Evolutionary conservation across 2,329 filamentous ascomycete species (phyloP).

Genomic region (Trichophyton simii): DNA sequence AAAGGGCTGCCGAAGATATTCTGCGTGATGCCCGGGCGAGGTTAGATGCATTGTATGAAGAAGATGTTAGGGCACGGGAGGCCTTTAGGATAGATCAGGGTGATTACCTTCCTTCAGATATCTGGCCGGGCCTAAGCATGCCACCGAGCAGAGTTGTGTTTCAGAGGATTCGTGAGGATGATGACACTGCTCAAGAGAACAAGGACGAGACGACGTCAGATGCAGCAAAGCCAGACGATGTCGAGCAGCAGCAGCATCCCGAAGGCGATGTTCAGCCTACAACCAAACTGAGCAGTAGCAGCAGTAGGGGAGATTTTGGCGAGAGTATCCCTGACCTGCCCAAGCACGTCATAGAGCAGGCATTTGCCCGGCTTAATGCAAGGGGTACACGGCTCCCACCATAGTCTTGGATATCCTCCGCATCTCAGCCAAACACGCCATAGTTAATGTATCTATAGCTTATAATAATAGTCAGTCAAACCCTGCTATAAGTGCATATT

Average conservation of each 20-base stretch:
- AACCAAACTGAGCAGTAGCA: not conserved
- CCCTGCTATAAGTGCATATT: not conserved
- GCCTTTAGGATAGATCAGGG: conserved; percentile 70
- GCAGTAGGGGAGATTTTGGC: not conserved
- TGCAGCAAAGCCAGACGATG: not conserved
- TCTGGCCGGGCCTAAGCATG: conserved; percentile 63
- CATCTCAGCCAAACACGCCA: not conserved
- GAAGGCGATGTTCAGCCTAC: not conserved
- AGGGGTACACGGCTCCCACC: not conserved
- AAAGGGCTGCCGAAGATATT: conserved; percentile 60
- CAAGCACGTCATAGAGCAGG: conserved; percentile 31
- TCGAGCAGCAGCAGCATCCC: too few relatives aligned
- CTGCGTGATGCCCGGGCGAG: conserved; percentile 66
- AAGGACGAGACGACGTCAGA: not conserved
- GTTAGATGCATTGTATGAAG: conserved; percentile 60
- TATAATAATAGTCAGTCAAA: not conserved
- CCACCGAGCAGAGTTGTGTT: conserved; percentile 41
- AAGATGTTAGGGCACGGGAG: conserved; percentile 61
- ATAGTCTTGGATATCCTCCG: not conserved
- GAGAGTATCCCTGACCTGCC: conserved; percentile 31
- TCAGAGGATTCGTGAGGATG: conserved; percentile 24
- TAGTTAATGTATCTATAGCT: not conserved
- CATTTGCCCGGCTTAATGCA: conserved; percentile 27
- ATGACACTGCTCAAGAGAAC: conserved; percentile 15
- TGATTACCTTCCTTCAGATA: conserved; percentile 73